A percentile compares a stretch with the other conserved stretches of the same genome.
These are phyloP conservation scores for Chlorociboria aeruginascens DNA, from an alignment of 495 filamentous ascomycete genomes.

Conservation along the genomic window DNA sequence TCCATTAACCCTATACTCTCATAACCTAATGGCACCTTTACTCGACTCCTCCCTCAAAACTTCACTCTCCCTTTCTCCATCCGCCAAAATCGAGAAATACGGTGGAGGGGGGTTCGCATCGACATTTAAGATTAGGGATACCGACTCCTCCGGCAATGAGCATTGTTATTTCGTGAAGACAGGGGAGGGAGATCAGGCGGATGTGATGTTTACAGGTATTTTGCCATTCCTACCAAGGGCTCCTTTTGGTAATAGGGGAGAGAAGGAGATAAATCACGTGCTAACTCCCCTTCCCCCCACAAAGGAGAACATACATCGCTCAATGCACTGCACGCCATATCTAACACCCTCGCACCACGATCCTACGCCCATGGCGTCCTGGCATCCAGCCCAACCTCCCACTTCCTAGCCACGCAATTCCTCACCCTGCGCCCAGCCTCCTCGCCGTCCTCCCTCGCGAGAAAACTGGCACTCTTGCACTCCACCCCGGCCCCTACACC, in stretches of 20 bases:
- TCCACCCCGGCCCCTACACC: conserved; percentile 59
- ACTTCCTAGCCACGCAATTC: conserved; percentile 75
- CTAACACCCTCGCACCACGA: conserved; percentile 63
- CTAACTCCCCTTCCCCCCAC: conserved; percentile 1
- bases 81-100: conserved; percentile 27
- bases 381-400: conserved; percentile 32
- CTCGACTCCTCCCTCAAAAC: conserved; percentile 48
- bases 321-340: conserved; percentile 59
- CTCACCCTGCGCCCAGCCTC: conserved; percentile 41
- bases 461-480: conserved; percentile 70
- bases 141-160: conserved; percentile 34
- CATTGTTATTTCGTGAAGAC: conserved; percentile 75
- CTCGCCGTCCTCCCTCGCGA: conserved; percentile 39
- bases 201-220: conserved; percentile 63
- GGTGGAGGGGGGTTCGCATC: conserved; percentile 66
- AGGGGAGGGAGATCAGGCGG: conserved; percentile 46
- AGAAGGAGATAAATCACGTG: neutral
- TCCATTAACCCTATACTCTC: neutral
- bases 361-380: conserved; percentile 60
- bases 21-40: conserved; percentile 22
- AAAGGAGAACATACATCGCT: conserved; percentile 71
- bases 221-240: neutral
- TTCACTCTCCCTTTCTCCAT: conserved; percentile 55
- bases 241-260: neutral
- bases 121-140: conserved; percentile 54